Base-by-base conservation (phyloP, 1,139 yeast genomes). In the Geotrichum candidum region DNA sequence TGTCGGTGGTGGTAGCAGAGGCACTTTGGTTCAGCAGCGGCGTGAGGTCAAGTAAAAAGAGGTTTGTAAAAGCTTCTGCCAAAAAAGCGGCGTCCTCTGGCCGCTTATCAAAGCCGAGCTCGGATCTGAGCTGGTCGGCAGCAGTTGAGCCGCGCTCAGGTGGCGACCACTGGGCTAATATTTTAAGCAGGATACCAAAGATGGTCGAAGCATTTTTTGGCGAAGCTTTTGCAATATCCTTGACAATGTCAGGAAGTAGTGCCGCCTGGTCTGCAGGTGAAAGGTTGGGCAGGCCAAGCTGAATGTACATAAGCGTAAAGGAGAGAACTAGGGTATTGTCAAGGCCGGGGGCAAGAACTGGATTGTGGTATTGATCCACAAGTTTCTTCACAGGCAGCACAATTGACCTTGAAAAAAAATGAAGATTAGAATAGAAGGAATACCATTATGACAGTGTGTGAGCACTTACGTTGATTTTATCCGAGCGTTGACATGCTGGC, bases 401-500 rank as follows among this genome's bases (percentile, higher is more conserved):
- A 23, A 89, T 77, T 1, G 66, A 25, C 67, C 69, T 58, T 80
- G 3, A 38, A 46, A 18, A 71, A n/a, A 41, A 48, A 27, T 29
- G 50, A 45, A 50, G 29, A 50, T 23, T 10, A 54, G 35, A 18
- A 57, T 31, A 53, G 55, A 46, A 51, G 52, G 33, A 48, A 55
- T 52, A 33, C 27, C 2, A 18, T 45, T 38, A 13, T 11, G 41
- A 31, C 27, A 31, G 25, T 5, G 22, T 29, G 22, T 29, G 22
- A 10, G 25, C 13, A 64, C 74, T n/a, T 59, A 72, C 75, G 68
- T 65, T n/a, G 90, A 82, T 58, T 83, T 81, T 59, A 90, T 77
- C 63, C 97, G 78, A 0, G 90, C 85, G 60, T 87, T 80, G 23
- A 90, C 70, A 70, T 88, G 86, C 65, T 85, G 86, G 57, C 90